These are phyloP conservation scores for Fusarium setosum DNA, from an alignment of 2,329 filamentous ascomycete genomes.

Conservation along the genomic window DNA sequence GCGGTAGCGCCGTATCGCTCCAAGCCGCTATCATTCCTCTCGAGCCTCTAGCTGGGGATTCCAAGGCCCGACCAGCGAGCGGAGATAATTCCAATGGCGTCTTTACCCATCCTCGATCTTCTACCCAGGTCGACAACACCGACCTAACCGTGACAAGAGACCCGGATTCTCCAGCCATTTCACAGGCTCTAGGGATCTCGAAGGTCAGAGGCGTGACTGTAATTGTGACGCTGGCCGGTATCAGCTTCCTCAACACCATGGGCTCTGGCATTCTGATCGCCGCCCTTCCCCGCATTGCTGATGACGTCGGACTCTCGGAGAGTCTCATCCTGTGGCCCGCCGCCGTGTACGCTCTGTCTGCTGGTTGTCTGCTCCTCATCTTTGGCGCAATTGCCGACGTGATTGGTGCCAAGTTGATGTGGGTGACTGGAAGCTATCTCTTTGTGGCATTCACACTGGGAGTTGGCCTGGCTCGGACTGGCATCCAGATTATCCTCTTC, in stretches of 20 bases:
- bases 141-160: not conserved
- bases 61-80: not conserved
- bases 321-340: conserved; percentile 38
- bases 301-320: conserved; percentile 28
- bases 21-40: not conserved
- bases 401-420: conserved; percentile 49
- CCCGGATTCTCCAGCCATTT: not conserved
- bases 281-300: conserved; percentile 33
- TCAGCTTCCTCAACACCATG: conserved; percentile 41
- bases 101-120: not conserved
- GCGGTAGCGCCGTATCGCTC: not conserved
- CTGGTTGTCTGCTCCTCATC: conserved; percentile 45
- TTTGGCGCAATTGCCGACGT: conserved; percentile 52
- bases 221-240: conserved; percentile 30
- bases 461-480: conserved; percentile 47
- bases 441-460: conserved; percentile 49
- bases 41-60: not conserved
- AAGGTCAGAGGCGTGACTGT: conserved; percentile 13
- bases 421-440: conserved; percentile 48
- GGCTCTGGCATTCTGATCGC: conserved; percentile 39
- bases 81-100: not conserved
- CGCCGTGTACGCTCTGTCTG: conserved; percentile 31
- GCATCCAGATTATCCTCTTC: conserved; percentile 52
- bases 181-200: conserved; percentile 3
- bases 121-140: not conserved